Evolutionary conservation across 2,329 filamentous ascomycete species (phyloP).

Genomic region (Aspergillus aculeatus): DNA sequence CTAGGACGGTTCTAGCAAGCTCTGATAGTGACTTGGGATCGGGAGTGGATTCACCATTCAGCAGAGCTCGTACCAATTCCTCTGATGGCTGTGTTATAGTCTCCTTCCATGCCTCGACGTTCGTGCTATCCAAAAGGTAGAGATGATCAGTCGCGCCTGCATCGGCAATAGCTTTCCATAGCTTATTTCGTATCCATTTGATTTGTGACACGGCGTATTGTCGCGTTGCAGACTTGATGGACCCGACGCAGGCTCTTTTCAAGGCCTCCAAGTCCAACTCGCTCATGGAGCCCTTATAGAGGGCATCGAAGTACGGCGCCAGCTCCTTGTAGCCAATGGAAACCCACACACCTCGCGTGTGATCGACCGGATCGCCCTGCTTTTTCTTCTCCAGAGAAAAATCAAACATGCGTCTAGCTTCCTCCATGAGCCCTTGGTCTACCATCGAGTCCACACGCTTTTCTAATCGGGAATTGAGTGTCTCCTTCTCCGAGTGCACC

Average conservation of each 20-base stretch:
- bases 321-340: conserved; percentile 97
- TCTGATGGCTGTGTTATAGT: conserved; percentile 67
- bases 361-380: conserved; percentile 61
- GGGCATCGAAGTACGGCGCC: conserved; percentile 64
- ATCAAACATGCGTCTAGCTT: conserved; percentile 56
- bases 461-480: conserved; percentile 70
- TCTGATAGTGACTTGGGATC: conserved; percentile 57
- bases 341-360: conserved; percentile 85
- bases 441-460: conserved; percentile 83
- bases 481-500: conserved; percentile 72
- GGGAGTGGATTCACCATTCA: conserved; percentile 57
- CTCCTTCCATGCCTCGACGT: conserved; percentile 60
- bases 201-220: conserved; percentile 85
- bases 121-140: conserved; percentile 78
- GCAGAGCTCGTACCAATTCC: conserved; percentile 61
- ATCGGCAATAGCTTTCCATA: conserved; percentile 66
- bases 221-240: conserved; percentile 77
- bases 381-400: conserved; percentile 48
- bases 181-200: conserved; percentile 81
- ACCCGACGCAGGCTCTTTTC: conserved; percentile 63
- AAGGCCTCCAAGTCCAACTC: conserved; percentile 53
- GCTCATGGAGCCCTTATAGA: conserved; percentile 24
- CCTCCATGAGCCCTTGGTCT: conserved; percentile 60
- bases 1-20: conserved; percentile 57
- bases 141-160: conserved; percentile 57